phyloP scores from a whole-genome alignment of 2,329 filamentous ascomycete species.

The Herpotrichia juniperi region DNA sequence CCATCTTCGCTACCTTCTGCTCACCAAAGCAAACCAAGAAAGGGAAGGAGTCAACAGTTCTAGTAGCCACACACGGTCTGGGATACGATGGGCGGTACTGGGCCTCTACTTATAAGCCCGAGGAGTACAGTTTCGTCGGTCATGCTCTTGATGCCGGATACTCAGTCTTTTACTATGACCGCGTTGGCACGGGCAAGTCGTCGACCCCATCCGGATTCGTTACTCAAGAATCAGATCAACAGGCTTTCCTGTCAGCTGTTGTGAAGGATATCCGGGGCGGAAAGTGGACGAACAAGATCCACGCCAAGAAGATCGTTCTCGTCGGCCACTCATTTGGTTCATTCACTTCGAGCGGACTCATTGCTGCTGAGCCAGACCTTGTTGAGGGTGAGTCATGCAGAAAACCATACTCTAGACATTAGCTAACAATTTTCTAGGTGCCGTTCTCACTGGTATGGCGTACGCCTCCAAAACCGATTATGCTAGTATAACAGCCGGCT shows the following conservation, averaged over 20 bases:
- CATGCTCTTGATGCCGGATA: slow-evolving; percentile 37
- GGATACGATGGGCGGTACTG: slow-evolving; percentile 41
- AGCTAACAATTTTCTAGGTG: slow-evolving; percentile 8
- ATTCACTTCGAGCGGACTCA: slow-evolving; percentile 18
- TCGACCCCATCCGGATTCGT: slow-evolving; percentile 23
- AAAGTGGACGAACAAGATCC: slow-evolving; percentile 17
- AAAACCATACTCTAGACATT: neutral
- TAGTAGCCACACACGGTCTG: slow-evolving; percentile 40
- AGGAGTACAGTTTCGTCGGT: slow-evolving; percentile 42
- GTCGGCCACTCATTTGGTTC: slow-evolving; percentile 33
- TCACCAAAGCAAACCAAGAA: slow-evolving; percentile 8
- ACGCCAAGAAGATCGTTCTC: slow-evolving; percentile 22
- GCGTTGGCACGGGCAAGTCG: slow-evolving; percentile 39
- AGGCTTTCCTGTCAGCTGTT: slow-evolving; percentile 22
- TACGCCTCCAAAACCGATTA: slow-evolving; percentile 3
- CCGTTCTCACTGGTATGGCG: slow-evolving; percentile 17
- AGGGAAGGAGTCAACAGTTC: slow-evolving; percentile 27
- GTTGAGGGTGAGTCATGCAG: slow-evolving; percentile 11
- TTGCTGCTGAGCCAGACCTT: slow-evolving; percentile 11
- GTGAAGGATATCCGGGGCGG: slow-evolving; percentile 19
- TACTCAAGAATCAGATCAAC: slow-evolving; percentile 23
- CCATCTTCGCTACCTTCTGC: slow-evolving; percentile 17
- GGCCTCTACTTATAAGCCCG: slow-evolving; percentile 30
- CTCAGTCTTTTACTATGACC: slow-evolving; percentile 45
- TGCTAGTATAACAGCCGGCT: slow-evolving; percentile 2